Percentiles rank a stretch among this genome's conserved stretches.
These are phyloP conservation scores for Thielaviopsis populi DNA, from an alignment of 2,329 filamentous ascomycete species.

Conservation along the genomic window DNA sequence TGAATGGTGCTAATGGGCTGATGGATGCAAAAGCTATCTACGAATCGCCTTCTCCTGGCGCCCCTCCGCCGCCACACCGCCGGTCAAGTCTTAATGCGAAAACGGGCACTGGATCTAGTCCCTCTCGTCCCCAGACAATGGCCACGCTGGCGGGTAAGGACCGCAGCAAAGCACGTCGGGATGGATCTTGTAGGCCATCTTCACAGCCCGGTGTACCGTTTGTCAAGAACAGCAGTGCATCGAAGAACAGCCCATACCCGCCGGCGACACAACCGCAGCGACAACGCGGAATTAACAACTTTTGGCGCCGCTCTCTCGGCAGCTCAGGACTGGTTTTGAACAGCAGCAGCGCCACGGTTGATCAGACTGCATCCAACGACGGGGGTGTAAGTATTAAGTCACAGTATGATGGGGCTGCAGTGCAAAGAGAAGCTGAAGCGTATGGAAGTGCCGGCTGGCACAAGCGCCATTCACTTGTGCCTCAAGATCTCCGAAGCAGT, in stretches of 20 bases:
- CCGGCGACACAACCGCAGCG: conserved; percentile 15
- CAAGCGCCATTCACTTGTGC: conserved; percentile 21
- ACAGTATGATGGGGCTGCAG: conserved; percentile 16
- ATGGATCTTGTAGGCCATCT: conserved; percentile 13
- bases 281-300: conserved; percentile 31
- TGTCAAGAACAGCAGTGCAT: background rate
- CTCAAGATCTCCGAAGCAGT: conserved; percentile 32
- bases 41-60: conserved; percentile 22
- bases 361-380: conserved; percentile 10
- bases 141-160: conserved; percentile 12
- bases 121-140: conserved; percentile 6
- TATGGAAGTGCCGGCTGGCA: conserved; percentile 30
- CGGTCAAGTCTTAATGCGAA: conserved; percentile 39
- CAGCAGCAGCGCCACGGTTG: conserved; percentile 18
- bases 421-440: conserved; percentile 17
- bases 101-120: conserved; percentile 23
- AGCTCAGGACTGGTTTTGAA: conserved; percentile 20
- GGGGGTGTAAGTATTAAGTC: conserved; percentile 11
- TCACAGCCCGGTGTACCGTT: conserved; percentile 11
- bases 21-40: conserved; percentile 20
- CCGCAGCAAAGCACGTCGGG: conserved; percentile 2
- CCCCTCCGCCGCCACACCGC: conserved; percentile 36
- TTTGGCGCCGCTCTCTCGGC: conserved; percentile 37
- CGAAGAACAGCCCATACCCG: conserved; percentile 15
- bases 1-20: conserved; percentile 25